These are phyloP conservation scores for Leucoagaricus sp. DNA, from an alignment of 1,284 basidiomycete species.

Conservation along the genomic window DNA sequence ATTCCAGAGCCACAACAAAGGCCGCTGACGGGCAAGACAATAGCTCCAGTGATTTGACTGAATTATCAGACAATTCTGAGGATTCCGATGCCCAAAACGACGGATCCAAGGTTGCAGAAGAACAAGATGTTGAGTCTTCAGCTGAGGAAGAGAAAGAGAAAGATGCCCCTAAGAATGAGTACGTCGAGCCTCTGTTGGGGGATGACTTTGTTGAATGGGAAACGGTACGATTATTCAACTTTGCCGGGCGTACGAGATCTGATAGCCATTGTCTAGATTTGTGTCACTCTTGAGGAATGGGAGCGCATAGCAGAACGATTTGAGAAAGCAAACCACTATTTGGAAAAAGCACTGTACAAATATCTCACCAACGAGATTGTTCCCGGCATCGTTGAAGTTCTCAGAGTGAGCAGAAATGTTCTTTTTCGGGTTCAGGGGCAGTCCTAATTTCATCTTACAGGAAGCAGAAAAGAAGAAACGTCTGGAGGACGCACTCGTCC, in stretches of 20 bases:
- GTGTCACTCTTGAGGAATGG: constrained; percentile 81
- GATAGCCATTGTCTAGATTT: constrained; percentile 54
- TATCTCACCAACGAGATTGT: constrained; percentile 65
- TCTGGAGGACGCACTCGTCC: constrained; percentile 69
- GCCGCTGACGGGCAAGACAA: constrained; percentile 40
- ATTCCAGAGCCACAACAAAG: constrained; percentile 28
- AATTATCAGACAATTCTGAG: constrained; percentile 53
- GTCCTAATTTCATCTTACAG: constrained; percentile 35
- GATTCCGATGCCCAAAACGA: not conserved
- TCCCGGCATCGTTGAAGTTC: constrained; percentile 63
- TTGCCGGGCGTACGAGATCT: not conserved
- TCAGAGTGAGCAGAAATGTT: constrained; percentile 49
- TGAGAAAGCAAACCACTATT: constrained; percentile 72
- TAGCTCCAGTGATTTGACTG: constrained; percentile 68
- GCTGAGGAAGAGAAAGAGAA: constrained; percentile 13
- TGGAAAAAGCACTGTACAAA: constrained; percentile 78
- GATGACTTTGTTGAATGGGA: constrained; percentile 81
- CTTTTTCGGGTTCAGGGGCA: not conserved
- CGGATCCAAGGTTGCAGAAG: not conserved
- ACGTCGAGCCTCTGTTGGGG: constrained; percentile 25
- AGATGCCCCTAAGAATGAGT: constrained; percentile 2
- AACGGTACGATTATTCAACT: constrained; percentile 53
- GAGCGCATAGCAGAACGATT: constrained; percentile 73
- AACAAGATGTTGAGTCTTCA: not conserved
- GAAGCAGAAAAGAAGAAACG: constrained; percentile 62